These are phyloP conservation scores for Fomitopsis palustris DNA, from an alignment of 1,284 basidiomycete species.

Conservation along the genomic window DNA sequence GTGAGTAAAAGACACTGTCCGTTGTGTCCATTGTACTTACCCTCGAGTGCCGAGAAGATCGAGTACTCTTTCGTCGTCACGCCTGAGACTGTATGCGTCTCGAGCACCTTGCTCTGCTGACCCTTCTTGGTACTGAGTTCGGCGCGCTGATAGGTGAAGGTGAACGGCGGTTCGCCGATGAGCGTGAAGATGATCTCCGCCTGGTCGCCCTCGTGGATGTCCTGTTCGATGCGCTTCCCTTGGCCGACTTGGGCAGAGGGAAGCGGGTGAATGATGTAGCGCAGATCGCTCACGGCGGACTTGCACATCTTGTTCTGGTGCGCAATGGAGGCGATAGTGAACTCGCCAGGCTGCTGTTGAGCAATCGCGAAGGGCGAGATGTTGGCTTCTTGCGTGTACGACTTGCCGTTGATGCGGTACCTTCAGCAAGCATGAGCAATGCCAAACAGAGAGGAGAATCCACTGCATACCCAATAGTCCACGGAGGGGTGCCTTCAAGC, in stretches of 20 bases:
- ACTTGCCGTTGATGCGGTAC: conserved; percentile 80
- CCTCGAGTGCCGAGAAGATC: conserved; percentile 86
- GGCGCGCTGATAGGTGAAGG: conserved; percentile 89
- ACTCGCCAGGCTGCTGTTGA: conserved; percentile 80
- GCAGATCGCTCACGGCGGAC: conserved; percentile 73
- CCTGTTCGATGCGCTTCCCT: conserved; percentile 78
- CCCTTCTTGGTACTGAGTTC: conserved; percentile 64
- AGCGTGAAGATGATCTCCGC: conserved; percentile 91
- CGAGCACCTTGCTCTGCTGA: conserved; percentile 71
- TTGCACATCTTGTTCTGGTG: conserved; percentile 91
- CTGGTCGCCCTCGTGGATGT: conserved; percentile 91
- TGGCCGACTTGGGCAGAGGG: conserved; percentile 87
- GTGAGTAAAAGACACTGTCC: conserved; percentile 11
- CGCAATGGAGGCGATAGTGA: conserved; percentile 82
- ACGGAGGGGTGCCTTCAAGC: conserved; percentile 93
- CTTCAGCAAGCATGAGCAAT: conserved; percentile 32
- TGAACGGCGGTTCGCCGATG: conserved; percentile 89
- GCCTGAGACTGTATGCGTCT: conserved; percentile 86
- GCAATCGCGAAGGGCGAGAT: conserved; percentile 80
- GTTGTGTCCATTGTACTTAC: conserved; percentile 36
- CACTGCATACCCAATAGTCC: conserved; percentile 75
- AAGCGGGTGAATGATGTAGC: conserved; percentile 77
- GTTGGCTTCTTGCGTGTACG: conserved; percentile 72
- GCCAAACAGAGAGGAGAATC: not conserved
- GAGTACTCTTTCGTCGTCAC: conserved; percentile 78